A percentile compares a stretch with the other conserved stretches of the same genome.
Conservation (phyloP, 305 asterid genomes). For the Petunia hybrid region DNA sequence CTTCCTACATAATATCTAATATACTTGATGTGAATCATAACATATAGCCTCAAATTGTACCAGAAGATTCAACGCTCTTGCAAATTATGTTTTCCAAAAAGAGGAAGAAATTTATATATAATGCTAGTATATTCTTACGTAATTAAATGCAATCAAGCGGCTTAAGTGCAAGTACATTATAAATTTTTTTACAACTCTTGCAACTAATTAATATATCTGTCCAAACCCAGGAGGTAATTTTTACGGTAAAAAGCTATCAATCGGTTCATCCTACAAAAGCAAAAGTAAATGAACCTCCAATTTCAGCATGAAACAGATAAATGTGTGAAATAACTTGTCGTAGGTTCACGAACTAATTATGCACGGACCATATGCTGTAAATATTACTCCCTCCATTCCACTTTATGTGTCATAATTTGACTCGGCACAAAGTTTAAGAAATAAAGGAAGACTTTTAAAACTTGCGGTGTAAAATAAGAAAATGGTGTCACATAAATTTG, state of each 20-base stretch:
- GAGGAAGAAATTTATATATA: slow-evolving; percentile 17
- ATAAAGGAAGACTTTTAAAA: too few species aligned
- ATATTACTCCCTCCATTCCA: too few species aligned
- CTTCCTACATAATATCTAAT: not conserved
- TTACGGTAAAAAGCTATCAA: not conserved
- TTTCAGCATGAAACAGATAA: not conserved
- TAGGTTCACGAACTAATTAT: not conserved
- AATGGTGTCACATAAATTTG: too few species aligned
- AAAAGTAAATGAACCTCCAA: not conserved
- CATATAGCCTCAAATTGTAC: too few species aligned
- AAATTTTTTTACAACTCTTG: not conserved
- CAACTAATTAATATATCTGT: too few species aligned
- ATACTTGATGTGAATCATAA: not conserved
- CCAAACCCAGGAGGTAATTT: not conserved
- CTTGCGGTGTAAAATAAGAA: too few species aligned
- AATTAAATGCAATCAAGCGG: not conserved
- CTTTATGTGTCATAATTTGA: too few species aligned
- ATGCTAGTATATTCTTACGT: too few species aligned
- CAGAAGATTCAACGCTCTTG: not conserved
- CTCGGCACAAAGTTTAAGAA: too few species aligned
- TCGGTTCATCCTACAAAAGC: not conserved
- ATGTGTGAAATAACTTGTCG: slow-evolving; percentile 1
- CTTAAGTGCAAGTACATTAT: too few species aligned
- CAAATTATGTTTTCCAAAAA: not conserved
- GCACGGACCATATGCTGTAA: too few species aligned